Conservation (phyloP, 345 rosid genomes). For the Sonneratia alba region DNA sequence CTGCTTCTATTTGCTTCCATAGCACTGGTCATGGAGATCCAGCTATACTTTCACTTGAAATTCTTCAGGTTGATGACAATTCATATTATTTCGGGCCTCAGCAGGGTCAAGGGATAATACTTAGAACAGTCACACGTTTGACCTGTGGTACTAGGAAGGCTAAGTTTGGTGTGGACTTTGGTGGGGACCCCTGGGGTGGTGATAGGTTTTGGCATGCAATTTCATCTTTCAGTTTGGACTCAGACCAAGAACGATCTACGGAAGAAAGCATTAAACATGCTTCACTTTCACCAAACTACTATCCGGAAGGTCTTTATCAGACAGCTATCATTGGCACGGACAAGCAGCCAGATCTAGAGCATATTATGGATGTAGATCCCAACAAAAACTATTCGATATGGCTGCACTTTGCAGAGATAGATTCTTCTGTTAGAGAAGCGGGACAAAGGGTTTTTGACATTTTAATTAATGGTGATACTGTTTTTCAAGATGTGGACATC, state of each 20-base stretch:
- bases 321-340: constrained; percentile 66
- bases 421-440: constrained; percentile 39
- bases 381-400: constrained; percentile 83
- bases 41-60: constrained; percentile 67
- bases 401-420: constrained; percentile 97
- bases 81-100: constrained; percentile 59
- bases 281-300: constrained; percentile 71
- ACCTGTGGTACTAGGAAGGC: constrained; percentile 67
- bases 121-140: constrained; percentile 66
- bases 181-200: constrained; percentile 92
- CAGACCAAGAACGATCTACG: constrained; percentile 58
- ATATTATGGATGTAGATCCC: constrained; percentile 82
- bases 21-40: constrained; percentile 99
- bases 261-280: constrained; percentile 50
- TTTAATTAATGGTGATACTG: constrained; percentile 55
- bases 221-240: constrained; percentile 43
- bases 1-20: constrained; percentile 76
- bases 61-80: constrained; percentile 74
- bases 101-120: constrained; percentile 49
- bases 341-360: constrained; percentile 51
- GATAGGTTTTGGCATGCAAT: constrained; percentile 85
- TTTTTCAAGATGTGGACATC: constrained; percentile 52
- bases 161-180: constrained; percentile 64
- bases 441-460: constrained; percentile 81
- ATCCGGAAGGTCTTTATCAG: constrained; percentile 81